A percentile compares a stretch with the other conserved stretches of the same genome.
Evolutionary conservation across 2,329 filamentous ascomycete genomes (phyloP).

Genomic region (Alternaria sp.): DNA sequence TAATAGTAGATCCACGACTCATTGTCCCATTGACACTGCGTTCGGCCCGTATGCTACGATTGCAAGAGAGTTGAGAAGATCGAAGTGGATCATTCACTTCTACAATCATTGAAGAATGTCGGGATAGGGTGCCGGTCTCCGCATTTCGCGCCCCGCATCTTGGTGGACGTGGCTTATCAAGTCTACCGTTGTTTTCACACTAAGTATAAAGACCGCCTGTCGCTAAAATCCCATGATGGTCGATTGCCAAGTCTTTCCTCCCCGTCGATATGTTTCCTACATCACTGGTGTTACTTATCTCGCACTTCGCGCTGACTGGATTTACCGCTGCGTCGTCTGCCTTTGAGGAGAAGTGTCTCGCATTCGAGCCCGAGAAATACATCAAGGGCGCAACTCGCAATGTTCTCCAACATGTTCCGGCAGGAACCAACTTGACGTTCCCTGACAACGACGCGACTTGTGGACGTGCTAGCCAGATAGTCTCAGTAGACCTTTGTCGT

Average conservation of each 20-base stretch:
- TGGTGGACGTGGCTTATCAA: not conserved
- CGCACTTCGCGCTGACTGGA: slow-evolving; percentile 2
- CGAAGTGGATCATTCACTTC: not conserved
- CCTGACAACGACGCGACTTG: slow-evolving; percentile 49
- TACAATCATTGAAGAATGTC: not conserved
- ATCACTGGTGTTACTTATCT: not conserved
- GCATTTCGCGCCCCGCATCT: not conserved
- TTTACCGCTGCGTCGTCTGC: not conserved
- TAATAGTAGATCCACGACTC: not conserved
- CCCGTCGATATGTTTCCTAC: not conserved
- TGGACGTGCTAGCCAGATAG: slow-evolving; percentile 39
- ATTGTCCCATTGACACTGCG: no score
- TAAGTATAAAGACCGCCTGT: not conserved
- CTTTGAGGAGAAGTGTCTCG: slow-evolving; percentile 25
- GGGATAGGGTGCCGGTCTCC: not conserved
- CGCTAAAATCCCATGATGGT: not conserved
- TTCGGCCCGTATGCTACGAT: not conserved
- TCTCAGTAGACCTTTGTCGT: slow-evolving; percentile 51
- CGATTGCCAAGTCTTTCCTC: not conserved
- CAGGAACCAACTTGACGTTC: slow-evolving; percentile 48
- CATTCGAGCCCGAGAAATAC: slow-evolving; percentile 24
- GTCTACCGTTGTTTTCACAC: not conserved
- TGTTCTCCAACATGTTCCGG: slow-evolving; percentile 42
- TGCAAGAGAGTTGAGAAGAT: not conserved
- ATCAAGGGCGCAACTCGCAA: slow-evolving; percentile 23